Base-by-base conservation (phyloP, 169 alveolate genomes). In the Eimeria tenella region DNA sequence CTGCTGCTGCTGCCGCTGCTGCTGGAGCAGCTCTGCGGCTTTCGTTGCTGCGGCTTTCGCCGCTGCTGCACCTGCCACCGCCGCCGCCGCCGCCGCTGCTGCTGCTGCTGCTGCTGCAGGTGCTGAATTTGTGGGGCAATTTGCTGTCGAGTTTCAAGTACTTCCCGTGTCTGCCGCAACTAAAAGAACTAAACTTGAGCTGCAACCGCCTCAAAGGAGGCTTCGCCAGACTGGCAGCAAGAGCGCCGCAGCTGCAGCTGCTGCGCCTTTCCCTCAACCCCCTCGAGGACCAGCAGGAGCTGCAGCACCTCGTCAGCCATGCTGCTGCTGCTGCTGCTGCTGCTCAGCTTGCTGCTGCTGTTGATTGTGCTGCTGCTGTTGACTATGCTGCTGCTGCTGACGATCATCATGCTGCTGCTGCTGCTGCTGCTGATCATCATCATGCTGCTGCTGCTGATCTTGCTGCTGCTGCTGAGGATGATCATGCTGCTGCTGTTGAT, bases 71-170 rank as follows among this genome's bases (percentile, higher is more conserved):
- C 19, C 65, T 56, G 65, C 65, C 11, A 11, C 65, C 11, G 65
- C 65, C 11, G 65, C 11, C 11, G 65, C 65, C 11, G 65, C 11
- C 11, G 65, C 11, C 11, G 65, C 11, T 56, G 65, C 65, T 56
- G 65, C 65, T 56, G 65, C 65, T 56, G 65, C 65, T 56, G 65
- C 65, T 56, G 65, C 65, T 56, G 65, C 65, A 56, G 65, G 65
- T 9, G 65, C 7, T 7, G 19, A 56, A 56, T 31, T 31, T 68
- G 5, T 68, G 77, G 77, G 77, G 77, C 49, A 68, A 68, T 21
- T 2, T 68, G 4, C 17, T 68, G 17, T 2, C 2, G 42, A 31
- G 77, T 19, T 68, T 68, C 49, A 68, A 68, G 49, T 68, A 68
- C n/a, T 68, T 68, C 25, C 77, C 77, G 1, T 15, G 17, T 5